phyloP scores from a whole-genome alignment of 805 yeast genomes.

The Yarrowia hollandica region DNA sequence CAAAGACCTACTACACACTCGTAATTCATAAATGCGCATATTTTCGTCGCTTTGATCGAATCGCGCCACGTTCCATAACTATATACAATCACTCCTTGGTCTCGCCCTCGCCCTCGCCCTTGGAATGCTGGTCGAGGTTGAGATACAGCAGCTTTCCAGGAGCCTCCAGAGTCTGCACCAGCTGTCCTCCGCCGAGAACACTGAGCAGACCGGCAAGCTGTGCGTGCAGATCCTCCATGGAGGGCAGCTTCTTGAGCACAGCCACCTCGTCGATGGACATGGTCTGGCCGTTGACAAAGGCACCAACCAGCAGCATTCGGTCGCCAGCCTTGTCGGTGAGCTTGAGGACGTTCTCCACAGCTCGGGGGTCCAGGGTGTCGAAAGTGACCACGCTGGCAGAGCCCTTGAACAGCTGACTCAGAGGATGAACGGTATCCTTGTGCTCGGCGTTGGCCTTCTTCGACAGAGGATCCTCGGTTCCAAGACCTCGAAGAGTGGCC shows the following conservation, averaged over 20 bases:
- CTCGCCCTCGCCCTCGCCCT: conserved; percentile 23
- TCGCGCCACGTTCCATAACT: too few relatives aligned
- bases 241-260: conserved; percentile 71
- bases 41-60: too few relatives aligned
- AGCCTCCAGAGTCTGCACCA: conserved; percentile 75
- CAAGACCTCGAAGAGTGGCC: conserved; percentile 71
- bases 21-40: too few relatives aligned
- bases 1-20: too few relatives aligned
- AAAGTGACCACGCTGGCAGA: conserved; percentile 81
- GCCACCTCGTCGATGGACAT: conserved; percentile 55
- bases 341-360: conserved; percentile 62
- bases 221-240: conserved; percentile 67
- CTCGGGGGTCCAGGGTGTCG: conserved; percentile 66
- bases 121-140: conserved; percentile 48
- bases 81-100: conserved; percentile 12
- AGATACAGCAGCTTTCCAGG: conserved; percentile 68
- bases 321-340: conserved; percentile 65
- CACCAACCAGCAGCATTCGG: conserved; percentile 79
- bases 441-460: conserved; percentile 49
- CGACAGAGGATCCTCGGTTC: conserved; percentile 73
- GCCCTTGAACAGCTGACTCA: conserved; percentile 69
- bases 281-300: conserved; percentile 65
- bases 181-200: conserved; percentile 84
- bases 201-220: conserved; percentile 82
- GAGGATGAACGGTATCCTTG: conserved; percentile 55